Base-by-base conservation (phyloP, 768 basidiomycete species). In the Macrolepiota dolichaula region DNA sequence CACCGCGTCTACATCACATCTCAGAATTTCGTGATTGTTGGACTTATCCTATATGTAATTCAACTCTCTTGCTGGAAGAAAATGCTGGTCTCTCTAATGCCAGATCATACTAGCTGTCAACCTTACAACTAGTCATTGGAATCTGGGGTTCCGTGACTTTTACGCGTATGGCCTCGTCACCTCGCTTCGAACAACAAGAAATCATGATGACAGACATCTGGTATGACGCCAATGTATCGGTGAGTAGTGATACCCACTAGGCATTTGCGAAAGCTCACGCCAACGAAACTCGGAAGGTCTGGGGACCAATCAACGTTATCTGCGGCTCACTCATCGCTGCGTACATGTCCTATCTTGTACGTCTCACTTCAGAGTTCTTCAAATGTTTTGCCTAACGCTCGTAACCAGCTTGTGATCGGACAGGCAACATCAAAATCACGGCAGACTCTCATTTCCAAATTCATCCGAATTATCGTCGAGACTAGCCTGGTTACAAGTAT, bases 101-200 rank as follows among this genome's bases (percentile, higher is more conserved):
- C 24, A n/a, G 42, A 9, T 32, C 12, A 3, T 17, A 29, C 29
- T 15, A 57, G 55, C 25, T 57, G 19, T 57, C 55, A 19, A 17
- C 15, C n/a, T 27, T 57, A 7, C 55, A 57, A 44, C 55, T 57
- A 32, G 10, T 47, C n/a, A 47, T 57, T n/a, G 55, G 55, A 4
- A 1, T 32, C 27, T 57, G 55, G 55, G 44, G 55, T 19, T 57
- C 55, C 1, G 37, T 35, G 15, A 32, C 32, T 11, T 35, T 47
- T 11, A 46, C 47, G 17, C 55, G 15, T 35, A 25, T 49, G 19
- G 44, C 44, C 36, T 36, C 55, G 1, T 12, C 29, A 22, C 17
- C 55, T 36, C 55, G 29, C 10, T 57, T 22, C 7, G 7, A 57
- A 36, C 29, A 29, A n/a, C 3, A 19, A 36, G 55, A 57, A 15